These are phyloP conservation scores for Debaryomyces coudertii DNA, from an alignment of 1,139 yeast genomes.

Conservation along the genomic window DNA sequence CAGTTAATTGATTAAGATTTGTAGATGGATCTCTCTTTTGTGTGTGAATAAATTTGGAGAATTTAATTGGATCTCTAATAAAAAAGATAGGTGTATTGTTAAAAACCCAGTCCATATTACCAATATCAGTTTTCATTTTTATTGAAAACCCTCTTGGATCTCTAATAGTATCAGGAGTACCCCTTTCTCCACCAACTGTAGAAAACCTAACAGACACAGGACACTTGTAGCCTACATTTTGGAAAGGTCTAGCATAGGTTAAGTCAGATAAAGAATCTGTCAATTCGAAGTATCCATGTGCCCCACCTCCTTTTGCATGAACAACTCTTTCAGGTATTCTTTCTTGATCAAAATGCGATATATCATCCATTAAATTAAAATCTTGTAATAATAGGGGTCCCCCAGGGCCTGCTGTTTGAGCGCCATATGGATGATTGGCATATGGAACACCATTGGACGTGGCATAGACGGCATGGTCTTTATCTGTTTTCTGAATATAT, in stretches of 20 bases:
- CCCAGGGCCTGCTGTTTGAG: slow-evolving; percentile 37
- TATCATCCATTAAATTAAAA: slow-evolving; percentile 54
- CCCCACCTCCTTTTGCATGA: slow-evolving; percentile 69
- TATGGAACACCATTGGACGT: slow-evolving; percentile 34
- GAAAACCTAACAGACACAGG: slow-evolving; percentile 54
- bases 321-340: slow-evolving; percentile 67
- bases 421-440: slow-evolving; percentile 29
- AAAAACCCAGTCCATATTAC: slow-evolving; percentile 63
- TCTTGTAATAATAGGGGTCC: slow-evolving; percentile 64
- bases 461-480: slow-evolving; percentile 29
- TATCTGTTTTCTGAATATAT: slow-evolving; percentile 15
- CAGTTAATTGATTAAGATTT: slow-evolving; percentile 44
- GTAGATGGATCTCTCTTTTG: slow-evolving; percentile 69
- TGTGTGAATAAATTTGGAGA: slow-evolving; percentile 61
- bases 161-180: slow-evolving; percentile 59
- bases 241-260: slow-evolving; percentile 52
- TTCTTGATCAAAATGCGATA: slow-evolving; percentile 66
- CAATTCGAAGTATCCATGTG: slow-evolving; percentile 61
- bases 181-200: slow-evolving; percentile 63
- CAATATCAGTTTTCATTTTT: slow-evolving; percentile 61
- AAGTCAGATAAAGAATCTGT: slow-evolving; percentile 59
- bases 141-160: slow-evolving; percentile 65
- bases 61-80: slow-evolving; percentile 61
- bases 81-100: slow-evolving; percentile 65
- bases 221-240: slow-evolving; percentile 51